Percentiles rank a stretch among this genome's conserved stretches.
Conservation (phyloP, 176 grass and related monocot species). For the Coix lacrymajobi region DNA sequence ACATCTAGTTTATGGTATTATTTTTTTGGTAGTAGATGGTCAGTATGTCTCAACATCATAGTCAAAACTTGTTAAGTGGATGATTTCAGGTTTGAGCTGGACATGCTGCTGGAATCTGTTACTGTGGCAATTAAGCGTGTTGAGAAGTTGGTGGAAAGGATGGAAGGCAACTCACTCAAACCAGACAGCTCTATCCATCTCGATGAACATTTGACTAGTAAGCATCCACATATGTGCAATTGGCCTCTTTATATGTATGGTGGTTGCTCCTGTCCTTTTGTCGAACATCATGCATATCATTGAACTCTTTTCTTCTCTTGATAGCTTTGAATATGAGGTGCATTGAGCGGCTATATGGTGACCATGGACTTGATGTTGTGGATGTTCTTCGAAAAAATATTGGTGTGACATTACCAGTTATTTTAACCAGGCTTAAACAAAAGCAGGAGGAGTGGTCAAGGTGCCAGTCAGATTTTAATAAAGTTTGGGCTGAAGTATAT, state of each 20-base stretch:
- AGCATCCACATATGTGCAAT: slow-evolving; percentile 1
- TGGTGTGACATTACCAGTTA: slow-evolving; percentile 68
- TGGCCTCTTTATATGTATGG: slow-evolving; percentile 16
- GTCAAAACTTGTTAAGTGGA: slow-evolving; percentile 3
- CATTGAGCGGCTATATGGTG: slow-evolving; percentile 89
- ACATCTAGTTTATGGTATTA: background rate
- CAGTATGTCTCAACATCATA: slow-evolving; percentile 11
- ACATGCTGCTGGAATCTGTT: slow-evolving; percentile 96
- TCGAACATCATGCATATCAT: background rate
- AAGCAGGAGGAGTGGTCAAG: slow-evolving; percentile 93
- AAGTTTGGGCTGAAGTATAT: slow-evolving; percentile 97
- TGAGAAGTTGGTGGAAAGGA: slow-evolving; percentile 93
- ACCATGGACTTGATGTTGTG: slow-evolving; percentile 93
- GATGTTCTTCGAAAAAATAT: slow-evolving; percentile 81
- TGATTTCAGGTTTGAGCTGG: slow-evolving; percentile 82
- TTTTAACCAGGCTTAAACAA: slow-evolving; percentile 80
- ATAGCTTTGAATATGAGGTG: slow-evolving; percentile 87
- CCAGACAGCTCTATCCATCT: slow-evolving; percentile 64
- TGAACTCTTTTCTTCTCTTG: slow-evolving; percentile 16
- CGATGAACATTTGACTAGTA: slow-evolving; percentile 81
- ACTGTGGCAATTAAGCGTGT: slow-evolving; percentile 78
- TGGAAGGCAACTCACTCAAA: slow-evolving; percentile 87
- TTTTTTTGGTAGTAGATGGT: background rate
- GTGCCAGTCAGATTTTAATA: slow-evolving; percentile 91
- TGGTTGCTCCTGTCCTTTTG: background rate